A percentile compares a stretch with the other conserved stretches of the same genome.
These are phyloP conservation scores for Dactylonectria estremocensis DNA, from an alignment of 2,329 filamentous ascomycete genomes.

Conservation along the genomic window DNA sequence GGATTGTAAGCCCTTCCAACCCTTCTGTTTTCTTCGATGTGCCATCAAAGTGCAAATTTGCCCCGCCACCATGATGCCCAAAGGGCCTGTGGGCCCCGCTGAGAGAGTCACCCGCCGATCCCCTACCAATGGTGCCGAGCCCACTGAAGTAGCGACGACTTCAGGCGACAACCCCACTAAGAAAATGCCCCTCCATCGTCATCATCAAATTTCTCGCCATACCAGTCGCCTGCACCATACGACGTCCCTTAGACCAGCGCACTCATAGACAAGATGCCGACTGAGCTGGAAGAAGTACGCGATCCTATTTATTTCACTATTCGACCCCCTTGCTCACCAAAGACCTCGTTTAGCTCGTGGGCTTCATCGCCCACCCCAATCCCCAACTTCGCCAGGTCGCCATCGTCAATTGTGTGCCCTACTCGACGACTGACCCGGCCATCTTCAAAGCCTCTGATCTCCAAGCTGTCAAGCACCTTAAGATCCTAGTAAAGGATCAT, in stretches of 20 bases:
- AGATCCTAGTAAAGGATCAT: conserved; percentile 88
- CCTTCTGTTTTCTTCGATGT: neutral
- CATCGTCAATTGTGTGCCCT: conserved; percentile 89
- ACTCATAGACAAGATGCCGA: conserved; percentile 69
- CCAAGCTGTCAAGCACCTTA: conserved; percentile 87
- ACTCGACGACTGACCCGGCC: conserved; percentile 78
- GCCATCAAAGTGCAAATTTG: conserved; percentile 8
- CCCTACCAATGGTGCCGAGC: conserved; percentile 38
- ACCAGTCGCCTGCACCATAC: conserved; percentile 38
- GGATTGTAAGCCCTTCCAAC: neutral
- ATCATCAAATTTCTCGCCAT: conserved; percentile 37
- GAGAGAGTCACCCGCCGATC: conserved; percentile 42
- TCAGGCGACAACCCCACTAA: conserved; percentile 47
- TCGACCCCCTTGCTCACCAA: conserved; percentile 29
- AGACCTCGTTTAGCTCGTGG: conserved; percentile 77
- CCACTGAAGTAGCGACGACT: conserved; percentile 49
- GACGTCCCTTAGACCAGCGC: conserved; percentile 24
- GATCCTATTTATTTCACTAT: neutral
- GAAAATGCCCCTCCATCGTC: conserved; percentile 48
- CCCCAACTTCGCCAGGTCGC: conserved; percentile 91
- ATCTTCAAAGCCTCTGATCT: conserved; percentile 89
- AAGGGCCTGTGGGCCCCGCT: conserved; percentile 43
- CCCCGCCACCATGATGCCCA: conserved; percentile 34
- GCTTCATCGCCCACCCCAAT: conserved; percentile 93
- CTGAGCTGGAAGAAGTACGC: conserved; percentile 81